phyloP scores from a whole-genome alignment of 2,329 filamentous ascomycete species.

The Exophiala sideris region DNA sequence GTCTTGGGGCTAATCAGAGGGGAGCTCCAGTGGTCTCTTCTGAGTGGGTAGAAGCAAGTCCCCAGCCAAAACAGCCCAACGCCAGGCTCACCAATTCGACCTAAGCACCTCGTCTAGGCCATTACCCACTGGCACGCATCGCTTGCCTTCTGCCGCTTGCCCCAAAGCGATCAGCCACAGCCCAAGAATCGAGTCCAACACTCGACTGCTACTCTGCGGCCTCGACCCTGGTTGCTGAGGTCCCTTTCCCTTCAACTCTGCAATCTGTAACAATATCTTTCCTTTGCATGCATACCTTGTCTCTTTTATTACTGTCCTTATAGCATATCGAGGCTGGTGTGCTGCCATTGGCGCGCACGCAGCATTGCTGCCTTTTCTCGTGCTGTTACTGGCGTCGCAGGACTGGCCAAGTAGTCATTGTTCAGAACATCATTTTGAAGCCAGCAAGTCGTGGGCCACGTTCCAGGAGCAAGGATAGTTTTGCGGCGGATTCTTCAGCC shows the following conservation, averaged over 20 bases:
- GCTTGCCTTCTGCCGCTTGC: slow-evolving; percentile 20
- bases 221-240: slow-evolving; percentile 15
- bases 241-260: slow-evolving; percentile 15
- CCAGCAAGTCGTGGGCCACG: background rate
- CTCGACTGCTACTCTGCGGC: slow-evolving; percentile 22
- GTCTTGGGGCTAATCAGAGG: slow-evolving; percentile 10
- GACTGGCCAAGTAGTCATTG: slow-evolving; percentile 5
- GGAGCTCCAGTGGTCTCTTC: slow-evolving; percentile 2
- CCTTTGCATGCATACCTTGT: slow-evolving; percentile 14
- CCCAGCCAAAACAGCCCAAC: slow-evolving; percentile 16
- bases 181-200: slow-evolving; percentile 20
- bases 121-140: slow-evolving; percentile 14
- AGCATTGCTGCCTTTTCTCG: slow-evolving; percentile 15
- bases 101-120: slow-evolving; percentile 24
- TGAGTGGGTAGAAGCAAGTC: slow-evolving; percentile 14
- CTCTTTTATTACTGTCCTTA: slow-evolving; percentile 22
- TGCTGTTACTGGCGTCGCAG: slow-evolving; percentile 2
- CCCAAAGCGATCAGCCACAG: slow-evolving; percentile 17
- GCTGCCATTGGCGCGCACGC: slow-evolving; percentile 18
- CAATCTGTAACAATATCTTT: slow-evolving; percentile 23
- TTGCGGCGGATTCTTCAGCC: background rate
- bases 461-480: background rate
- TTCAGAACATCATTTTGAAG: background rate
- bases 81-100: slow-evolving; percentile 9
- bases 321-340: slow-evolving; percentile 17